phyloP scores from a whole-genome alignment of 129 eudicot genomes.

The Flaveria sonorensis region DNA sequence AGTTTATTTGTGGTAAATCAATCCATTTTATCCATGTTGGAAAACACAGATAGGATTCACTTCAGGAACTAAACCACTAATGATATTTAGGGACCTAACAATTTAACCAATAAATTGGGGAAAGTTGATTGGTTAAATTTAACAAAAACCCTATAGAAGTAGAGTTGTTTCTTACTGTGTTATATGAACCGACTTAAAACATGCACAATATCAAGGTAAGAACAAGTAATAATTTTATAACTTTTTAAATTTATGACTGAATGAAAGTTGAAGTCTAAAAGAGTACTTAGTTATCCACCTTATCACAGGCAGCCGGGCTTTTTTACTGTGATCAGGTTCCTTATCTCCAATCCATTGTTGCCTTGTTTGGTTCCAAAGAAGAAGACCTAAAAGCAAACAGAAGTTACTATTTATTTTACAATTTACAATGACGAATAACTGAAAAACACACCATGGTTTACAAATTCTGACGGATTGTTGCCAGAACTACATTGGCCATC shows the following conservation, averaged over 20 bases:
- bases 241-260: background rate
- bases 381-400: slow-evolving; percentile 53
- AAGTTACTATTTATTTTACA: background rate
- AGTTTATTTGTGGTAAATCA: background rate
- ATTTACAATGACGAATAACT: background rate
- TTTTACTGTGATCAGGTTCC: slow-evolving; percentile 39
- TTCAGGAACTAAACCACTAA: background rate
- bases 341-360: slow-evolving; percentile 80
- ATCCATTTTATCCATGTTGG: background rate
- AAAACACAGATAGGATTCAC: background rate
- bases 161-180: background rate
- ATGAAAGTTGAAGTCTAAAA: background rate
- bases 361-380: slow-evolving; percentile 86
- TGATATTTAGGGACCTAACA: background rate
- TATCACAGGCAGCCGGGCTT: slow-evolving; percentile 57
- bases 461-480: slow-evolving; percentile 69
- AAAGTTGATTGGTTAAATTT: background rate
- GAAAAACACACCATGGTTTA: slow-evolving; percentile 58
- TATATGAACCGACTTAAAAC: background rate
- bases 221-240: background rate
- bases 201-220: background rate
- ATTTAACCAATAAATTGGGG: background rate
- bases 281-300: slow-evolving; percentile 33
- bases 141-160: background rate
- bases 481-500: slow-evolving; percentile 52